Evolutionary conservation across 2,329 filamentous ascomycete species (phyloP), one percentile per base, ranked within the genome.

Genomic region (Fusarium sp.): DNA sequence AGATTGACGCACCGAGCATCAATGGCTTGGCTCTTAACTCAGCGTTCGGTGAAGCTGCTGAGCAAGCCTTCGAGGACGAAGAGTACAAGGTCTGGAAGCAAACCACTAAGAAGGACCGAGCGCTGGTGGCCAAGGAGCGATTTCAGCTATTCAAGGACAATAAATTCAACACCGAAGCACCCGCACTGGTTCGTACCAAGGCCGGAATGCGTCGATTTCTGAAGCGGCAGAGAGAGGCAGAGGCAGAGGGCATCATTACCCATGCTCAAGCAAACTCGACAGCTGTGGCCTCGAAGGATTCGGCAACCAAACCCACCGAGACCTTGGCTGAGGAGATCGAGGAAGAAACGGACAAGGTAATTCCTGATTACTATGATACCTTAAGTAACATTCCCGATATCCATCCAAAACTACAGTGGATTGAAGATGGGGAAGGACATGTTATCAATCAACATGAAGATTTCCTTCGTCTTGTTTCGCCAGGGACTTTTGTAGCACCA

Each of bases 11-110:
- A 0, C 85, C 89, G 6, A 89, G 88, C 3, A 80, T 92, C 35
- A 89, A 87, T 65, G 88, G 87, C 22, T 83, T 91, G 74, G 81
- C 84, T 1, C 73, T 91, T 19, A 83, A 83, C 35, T 86, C 89
- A 47, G 85, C 87, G 1, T 83, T 91, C 53, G 86, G 85, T 13
- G 83, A 90, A 56, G 85, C 85, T 28, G 84, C 82, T 12, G 91
- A 96, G 68, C 91, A 96, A 67, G 84, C 86, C 11, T 92, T 92
- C 67, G 88, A 96, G 68, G 93, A 98, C 69, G 93, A 98, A 56
- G 94, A 97, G 73, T 97, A 95, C 79, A 96, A 96, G 75, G 91
- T 95, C 32, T 99, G 96, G 95, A 99, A 98, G 79, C 94, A 98
- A 76, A 92, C 97, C 36, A 99, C 95, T 2, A 98, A 98, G 78